Percentiles rank a stretch among this genome's conserved stretches.
Evolutionary conservation across 352 stramenopile genomes (phyloP).

Genomic region (Detonula confervacea): DNA sequence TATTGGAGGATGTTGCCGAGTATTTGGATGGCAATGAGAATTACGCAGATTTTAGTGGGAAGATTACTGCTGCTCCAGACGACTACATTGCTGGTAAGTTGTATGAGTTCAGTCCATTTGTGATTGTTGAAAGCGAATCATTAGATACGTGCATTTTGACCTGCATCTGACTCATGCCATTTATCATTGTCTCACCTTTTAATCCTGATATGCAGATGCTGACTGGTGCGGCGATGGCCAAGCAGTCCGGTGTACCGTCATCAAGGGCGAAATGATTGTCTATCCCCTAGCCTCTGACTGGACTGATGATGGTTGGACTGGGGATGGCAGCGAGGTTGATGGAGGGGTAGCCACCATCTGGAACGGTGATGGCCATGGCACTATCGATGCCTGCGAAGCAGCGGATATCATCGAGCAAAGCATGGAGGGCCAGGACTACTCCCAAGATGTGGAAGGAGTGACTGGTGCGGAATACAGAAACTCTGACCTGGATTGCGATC

Average conservation of each 20-base stretch:
- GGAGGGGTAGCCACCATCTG: too few relatives aligned
- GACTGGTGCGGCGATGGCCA: conserved; percentile 24
- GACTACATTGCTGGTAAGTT: conserved; percentile 47
- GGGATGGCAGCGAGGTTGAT: too few relatives aligned
- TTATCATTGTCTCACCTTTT: too few relatives aligned
- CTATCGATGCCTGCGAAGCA: conserved; percentile 17
- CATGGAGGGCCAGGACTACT: conserved; percentile 46
- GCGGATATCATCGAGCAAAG: conserved; percentile 22
- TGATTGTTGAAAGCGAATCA: too few relatives aligned
- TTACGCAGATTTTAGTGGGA: conserved; percentile 19
- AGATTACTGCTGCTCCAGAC: conserved; percentile 28
- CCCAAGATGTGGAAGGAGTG: conserved; percentile 39
- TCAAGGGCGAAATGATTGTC: conserved; percentile 38
- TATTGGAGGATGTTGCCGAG: conserved; percentile 24
- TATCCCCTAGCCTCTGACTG: background rate
- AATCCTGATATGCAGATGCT: too few relatives aligned
- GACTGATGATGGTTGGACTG: background rate
- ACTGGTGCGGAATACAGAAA: conserved; percentile 27
- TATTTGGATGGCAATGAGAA: conserved; percentile 11
- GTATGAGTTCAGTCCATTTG: background rate
- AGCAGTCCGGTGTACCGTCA: conserved; percentile 17
- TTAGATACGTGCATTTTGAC: too few relatives aligned
- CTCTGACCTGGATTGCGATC: conserved; percentile 4
- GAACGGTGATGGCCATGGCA: background rate
- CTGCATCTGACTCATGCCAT: too few relatives aligned